Percentiles rank a stretch among this genome's conserved stretches.
Conservation (phyloP, 2,329 filamentous ascomycete genomes). For the Acarospora socialis region DNA sequence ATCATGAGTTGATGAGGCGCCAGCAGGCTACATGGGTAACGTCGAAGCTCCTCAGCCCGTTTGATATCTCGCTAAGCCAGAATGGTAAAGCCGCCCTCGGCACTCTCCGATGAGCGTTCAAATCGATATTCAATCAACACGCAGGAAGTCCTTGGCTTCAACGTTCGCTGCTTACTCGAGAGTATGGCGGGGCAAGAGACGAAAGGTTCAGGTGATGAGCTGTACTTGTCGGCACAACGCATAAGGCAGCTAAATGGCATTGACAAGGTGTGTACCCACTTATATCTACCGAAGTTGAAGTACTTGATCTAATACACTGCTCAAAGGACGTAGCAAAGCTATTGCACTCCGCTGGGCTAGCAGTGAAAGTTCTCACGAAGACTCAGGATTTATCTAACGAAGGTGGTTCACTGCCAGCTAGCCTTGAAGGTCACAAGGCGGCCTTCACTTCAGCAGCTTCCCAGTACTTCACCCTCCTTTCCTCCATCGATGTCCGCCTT, state of each 20-base stretch:
- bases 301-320: constrained; percentile 11
- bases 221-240: too few species aligned
- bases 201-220: too few species aligned
- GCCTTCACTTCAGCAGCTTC: constrained; percentile 41
- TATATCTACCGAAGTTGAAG: background rate
- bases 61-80: too few species aligned
- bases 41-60: too few species aligned
- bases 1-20: too few species aligned
- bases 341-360: constrained; percentile 44
- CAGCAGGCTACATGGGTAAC: too few species aligned
- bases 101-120: too few species aligned
- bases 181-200: too few species aligned
- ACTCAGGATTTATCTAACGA: constrained; percentile 19
- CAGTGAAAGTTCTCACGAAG: constrained; percentile 49
- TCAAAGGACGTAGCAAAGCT: constrained; percentile 37
- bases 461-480: constrained; percentile 58
- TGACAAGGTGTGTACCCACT: constrained; percentile 41
- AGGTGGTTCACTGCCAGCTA: constrained; percentile 21
- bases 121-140: too few species aligned
- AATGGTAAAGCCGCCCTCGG: too few species aligned
- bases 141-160: too few species aligned
- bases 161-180: too few species aligned
- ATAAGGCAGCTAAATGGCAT: constrained; percentile 69
- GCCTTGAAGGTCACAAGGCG: constrained; percentile 41
- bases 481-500: constrained; percentile 58